Conservation (phyloP, 176 grass and related monocot genomes). For the Oryza meyeriana region DNA sequence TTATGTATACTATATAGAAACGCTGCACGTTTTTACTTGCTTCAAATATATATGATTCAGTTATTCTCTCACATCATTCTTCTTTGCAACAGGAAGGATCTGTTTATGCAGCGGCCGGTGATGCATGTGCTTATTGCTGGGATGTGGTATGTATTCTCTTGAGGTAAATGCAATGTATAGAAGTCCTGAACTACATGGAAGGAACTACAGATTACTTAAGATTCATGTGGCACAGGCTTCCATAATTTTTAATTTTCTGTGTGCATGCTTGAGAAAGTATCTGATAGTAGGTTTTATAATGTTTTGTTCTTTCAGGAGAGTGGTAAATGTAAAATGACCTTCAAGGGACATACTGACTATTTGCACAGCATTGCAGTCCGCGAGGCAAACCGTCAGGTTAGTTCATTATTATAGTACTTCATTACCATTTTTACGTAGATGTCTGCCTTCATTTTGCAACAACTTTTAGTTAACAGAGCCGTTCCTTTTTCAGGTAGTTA, state of each 20-base stretch:
- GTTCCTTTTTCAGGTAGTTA: slow-evolving; percentile 66
- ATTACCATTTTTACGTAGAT: background rate
- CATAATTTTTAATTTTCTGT: background rate
- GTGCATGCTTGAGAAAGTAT: slow-evolving; percentile 18
- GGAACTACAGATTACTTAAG: slow-evolving; percentile 24
- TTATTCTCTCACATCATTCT: background rate
- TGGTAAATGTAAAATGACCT: slow-evolving; percentile 81
- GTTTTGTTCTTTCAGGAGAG: slow-evolving; percentile 54
- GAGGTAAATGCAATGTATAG: slow-evolving; percentile 33
- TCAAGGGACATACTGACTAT: slow-evolving; percentile 81
- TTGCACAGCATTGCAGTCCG: slow-evolving; percentile 72
- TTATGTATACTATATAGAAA: background rate
- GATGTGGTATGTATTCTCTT: slow-evolving; percentile 80
- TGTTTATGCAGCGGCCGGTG: slow-evolving; percentile 79
- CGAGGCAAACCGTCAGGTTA: slow-evolving; percentile 75
- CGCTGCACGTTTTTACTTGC: background rate
- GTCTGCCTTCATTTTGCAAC: background rate
- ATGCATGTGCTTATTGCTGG: slow-evolving; percentile 92
- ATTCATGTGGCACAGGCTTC: slow-evolving; percentile 10
- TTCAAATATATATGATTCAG: background rate
- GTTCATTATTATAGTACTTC: background rate
- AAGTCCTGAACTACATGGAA: slow-evolving; percentile 5
- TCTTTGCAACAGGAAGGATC: slow-evolving; percentile 74
- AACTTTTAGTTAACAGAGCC: background rate
- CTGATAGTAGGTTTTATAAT: background rate